Evolutionary conservation across 371 early-diverging fungal genomes (phyloP).

Genomic region (Cokeromyces recurvatus): DNA sequence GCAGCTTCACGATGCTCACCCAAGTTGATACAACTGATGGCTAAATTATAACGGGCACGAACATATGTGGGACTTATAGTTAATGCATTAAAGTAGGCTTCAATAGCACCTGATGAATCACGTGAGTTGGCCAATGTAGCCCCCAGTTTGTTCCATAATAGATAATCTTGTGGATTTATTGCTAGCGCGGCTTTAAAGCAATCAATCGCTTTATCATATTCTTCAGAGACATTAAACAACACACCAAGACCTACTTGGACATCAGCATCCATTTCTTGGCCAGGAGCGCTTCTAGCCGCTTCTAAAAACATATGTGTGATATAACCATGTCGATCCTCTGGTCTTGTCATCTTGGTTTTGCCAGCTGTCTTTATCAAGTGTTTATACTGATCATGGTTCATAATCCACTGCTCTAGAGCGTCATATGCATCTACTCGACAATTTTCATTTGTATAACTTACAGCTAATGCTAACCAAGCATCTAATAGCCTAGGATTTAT

Average conservation of each 20-base stretch:
- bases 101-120: constrained; percentile 73
- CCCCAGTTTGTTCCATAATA: constrained; percentile 92
- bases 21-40: constrained; percentile 85
- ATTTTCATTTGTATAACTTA: constrained; percentile 88
- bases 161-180: constrained; percentile 79
- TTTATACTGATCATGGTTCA: constrained; percentile 60
- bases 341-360: constrained; percentile 1
- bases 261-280: constrained; percentile 73
- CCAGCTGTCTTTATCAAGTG: constrained; percentile 1
- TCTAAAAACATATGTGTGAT: constrained; percentile 70
- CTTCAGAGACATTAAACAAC: constrained; percentile 78
- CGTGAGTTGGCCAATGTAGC: constrained; percentile 89
- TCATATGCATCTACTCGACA: constrained; percentile 76
- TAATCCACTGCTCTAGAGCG: constrained; percentile 81
- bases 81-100: constrained; percentile 87
- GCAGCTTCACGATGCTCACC: constrained; percentile 85
- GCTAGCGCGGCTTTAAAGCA: constrained; percentile 89
- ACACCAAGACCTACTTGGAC: constrained; percentile 91
- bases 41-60: constrained; percentile 91
- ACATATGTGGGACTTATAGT: constrained; percentile 88
- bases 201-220: constrained; percentile 89
- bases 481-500: constrained; percentile 64
- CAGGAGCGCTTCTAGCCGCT: constrained; percentile 65
- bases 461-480: constrained; percentile 79
- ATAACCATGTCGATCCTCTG: constrained; percentile 49